Base-by-base conservation (phyloP, 805 yeast genomes). In the Nakazawaea wyomingensis region DNA sequence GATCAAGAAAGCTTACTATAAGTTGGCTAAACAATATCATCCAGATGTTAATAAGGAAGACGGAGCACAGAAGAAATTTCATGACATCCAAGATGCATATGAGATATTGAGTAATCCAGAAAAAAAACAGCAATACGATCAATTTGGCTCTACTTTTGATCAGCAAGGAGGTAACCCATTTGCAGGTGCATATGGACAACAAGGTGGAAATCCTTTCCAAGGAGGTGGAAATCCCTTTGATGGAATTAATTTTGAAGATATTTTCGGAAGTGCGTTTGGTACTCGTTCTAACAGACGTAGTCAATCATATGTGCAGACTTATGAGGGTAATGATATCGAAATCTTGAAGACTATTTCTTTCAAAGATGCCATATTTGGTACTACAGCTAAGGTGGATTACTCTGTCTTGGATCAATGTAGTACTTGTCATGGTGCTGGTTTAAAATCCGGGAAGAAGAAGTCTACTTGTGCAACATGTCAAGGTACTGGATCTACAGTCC, bases 1-100 rank as follows among this genome's bases (percentile, higher is more conserved):
- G 17, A 93, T 93, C 65, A 93, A 93, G 64, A 90, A 90, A 63
- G 91, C 96, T 2, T 93, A 93, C 66, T 89, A 89, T 61, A 83
- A 88, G 56, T 69, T 93, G 50, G 99, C 97, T 13, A 93, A 93
- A 63, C 77, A 91, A 61, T 89, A 71, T 62, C 99, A 93, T 63
- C 99, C 99, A 0, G 99, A 93, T 67, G 86, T 93, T 35, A 93
- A 91, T 63, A 93, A 91, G 63, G 96, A 86, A 50, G 76, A 78
- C 20, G 91, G 76, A 16, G 93, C 98, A 0, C 96, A 91, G 54
- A 78, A 79, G 57, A 80, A 80, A 61, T 93, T 93, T 67, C 98
- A 93, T 57, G 87, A 85, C 55, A 76, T 93, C 50, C 98, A 91
- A 59, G 93, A 85, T 50, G 95, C 97, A 1, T 93, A 95, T 58